Percentiles rank a stretch among this genome's conserved stretches.
Conservation (phyloP, 2,329 filamentous ascomycete genomes). For the Colletotrichum limetticola region DNA sequence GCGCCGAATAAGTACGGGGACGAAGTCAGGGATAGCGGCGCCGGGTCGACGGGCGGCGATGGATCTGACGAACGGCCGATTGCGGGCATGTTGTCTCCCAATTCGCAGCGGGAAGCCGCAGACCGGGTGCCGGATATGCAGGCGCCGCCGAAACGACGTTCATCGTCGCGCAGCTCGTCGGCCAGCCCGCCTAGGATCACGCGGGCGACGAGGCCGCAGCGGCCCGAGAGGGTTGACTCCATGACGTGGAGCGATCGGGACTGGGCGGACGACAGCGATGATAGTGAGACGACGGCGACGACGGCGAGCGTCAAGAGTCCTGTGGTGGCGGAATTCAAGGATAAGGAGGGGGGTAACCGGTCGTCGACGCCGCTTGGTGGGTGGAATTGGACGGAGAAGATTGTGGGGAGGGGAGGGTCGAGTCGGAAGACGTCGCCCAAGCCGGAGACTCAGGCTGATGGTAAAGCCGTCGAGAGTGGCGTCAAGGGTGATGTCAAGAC, state of each 20-base stretch:
- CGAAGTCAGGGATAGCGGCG: conserved; percentile 65
- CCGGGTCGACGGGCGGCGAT: not conserved
- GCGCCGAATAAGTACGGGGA: conserved; percentile 71
- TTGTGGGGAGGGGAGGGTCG: conserved; percentile 54
- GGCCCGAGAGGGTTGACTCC: conserved; percentile 55
- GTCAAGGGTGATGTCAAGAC: too few relatives aligned
- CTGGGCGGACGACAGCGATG: conserved; percentile 65
- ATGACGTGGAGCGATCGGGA: conserved; percentile 75
- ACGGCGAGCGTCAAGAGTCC: conserved; percentile 27
- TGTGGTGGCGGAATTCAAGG: conserved; percentile 36
- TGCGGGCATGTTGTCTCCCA: conserved; percentile 40
- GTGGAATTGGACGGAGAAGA: conserved; percentile 67
- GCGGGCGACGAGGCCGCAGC: conserved; percentile 5
- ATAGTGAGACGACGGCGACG: conserved; percentile 49
- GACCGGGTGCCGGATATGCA: conserved; percentile 61
- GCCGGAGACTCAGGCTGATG: not conserved
- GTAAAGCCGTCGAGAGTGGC: not conserved
- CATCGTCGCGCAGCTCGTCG: conserved; percentile 24
- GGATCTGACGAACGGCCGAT: conserved; percentile 37
- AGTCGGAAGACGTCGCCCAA: conserved; percentile 20
- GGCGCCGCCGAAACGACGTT: conserved; percentile 26
- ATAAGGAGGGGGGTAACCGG: conserved; percentile 35
- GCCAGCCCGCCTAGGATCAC: conserved; percentile 26
- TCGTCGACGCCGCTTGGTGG: conserved; percentile 40
- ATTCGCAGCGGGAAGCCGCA: conserved; percentile 48